A percentile compares a stretch with the other conserved stretches of the same genome.
These are phyloP conservation scores for Amanita jacksonii DNA, from an alignment of 768 basidiomycete genomes.

Conservation along the genomic window DNA sequence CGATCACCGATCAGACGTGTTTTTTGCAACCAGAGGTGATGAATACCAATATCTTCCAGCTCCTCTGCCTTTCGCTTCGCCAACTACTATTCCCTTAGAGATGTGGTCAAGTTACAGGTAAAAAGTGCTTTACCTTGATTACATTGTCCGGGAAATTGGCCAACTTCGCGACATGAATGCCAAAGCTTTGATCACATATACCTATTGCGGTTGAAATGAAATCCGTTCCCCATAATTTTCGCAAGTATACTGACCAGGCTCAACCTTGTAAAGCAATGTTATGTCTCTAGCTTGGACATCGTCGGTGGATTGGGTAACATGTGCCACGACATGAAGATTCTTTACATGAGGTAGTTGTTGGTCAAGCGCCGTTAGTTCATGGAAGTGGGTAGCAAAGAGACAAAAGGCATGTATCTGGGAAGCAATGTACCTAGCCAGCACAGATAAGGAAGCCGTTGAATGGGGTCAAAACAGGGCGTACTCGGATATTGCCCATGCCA, in stretches of 20 bases:
- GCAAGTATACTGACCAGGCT: conserved; percentile 53
- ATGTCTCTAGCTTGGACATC: conserved; percentile 65
- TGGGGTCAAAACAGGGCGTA: conserved; percentile 23
- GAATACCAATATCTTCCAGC: conserved; percentile 77
- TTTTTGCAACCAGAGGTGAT: too few relatives aligned
- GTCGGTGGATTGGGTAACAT: conserved; percentile 75
- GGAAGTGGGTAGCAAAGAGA: conserved; percentile 96
- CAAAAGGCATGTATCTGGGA: conserved; percentile 89
- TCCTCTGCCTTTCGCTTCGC: conserved; percentile 92
- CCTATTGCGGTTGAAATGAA: conserved; percentile 31
- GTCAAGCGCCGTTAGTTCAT: conserved; percentile 89
- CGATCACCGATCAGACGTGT: too few relatives aligned
- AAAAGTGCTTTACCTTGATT: conserved; percentile 52
- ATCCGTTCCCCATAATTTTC: neutral
- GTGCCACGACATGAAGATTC: conserved; percentile 93
- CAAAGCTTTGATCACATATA: conserved; percentile 94
- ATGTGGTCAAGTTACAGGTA: neutral
- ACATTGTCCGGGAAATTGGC: conserved; percentile 97
- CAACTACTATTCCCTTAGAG: conserved; percentile 34
- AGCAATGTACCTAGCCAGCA: conserved; percentile 68
- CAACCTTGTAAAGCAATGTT: conserved; percentile 89
- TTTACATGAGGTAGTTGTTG: conserved; percentile 82
- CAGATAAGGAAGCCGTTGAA: neutral
- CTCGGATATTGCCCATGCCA: conserved; percentile 99
- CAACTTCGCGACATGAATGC: conserved; percentile 95